Base-by-base conservation (phyloP, 305 asterid species). In the Rubia peregrina region DNA sequence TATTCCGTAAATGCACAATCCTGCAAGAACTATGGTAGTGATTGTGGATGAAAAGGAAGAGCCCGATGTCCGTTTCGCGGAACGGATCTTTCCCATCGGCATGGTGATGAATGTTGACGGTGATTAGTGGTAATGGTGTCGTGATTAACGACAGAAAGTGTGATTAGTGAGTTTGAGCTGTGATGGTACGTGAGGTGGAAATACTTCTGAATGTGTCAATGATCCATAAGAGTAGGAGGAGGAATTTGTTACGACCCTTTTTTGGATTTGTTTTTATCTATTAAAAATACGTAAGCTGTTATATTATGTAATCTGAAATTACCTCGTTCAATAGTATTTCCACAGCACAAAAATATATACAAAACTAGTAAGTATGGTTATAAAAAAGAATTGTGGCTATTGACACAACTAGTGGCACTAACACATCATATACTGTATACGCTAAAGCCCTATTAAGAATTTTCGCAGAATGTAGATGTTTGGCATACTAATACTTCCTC, bases 141-240 rank as follows among this genome's bases (percentile, higher is more conserved):
- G 63, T 59, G 7, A 57, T 57, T 57, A 57, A 38, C 7, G 62
- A 56, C 33, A 56, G 62, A 19, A 19, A 56, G 62, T 56, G 63
- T 57, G 63, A 59, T 22, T 59, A 59, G 85, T 72, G 65, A 68
- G 14, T 46, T 66, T 72, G 46, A 14, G 80, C 77, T 70, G 65
- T 16, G 43, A 33, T 68, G 74, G 70, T 80, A 75, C 59, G 24
- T 80, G 81, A 69, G 86, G 83, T 74, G 69, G 76, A 44, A 78
- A 74, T 10, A 60, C 13, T 75, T 72, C 77, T 71, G 83, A 84
- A 78, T 44, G 57, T 40, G 71, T 66, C 75, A 74, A 62, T 83
- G 96, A 89, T 89, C 97, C 97, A 82, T 12, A 49, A 57, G 87
- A 87, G 89, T 86, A 84, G 97, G 96, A 78, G 67, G 56, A 85